Conservation (phyloP, 495 filamentous ascomycete genomes). For the Tuber calosporum region DNA sequence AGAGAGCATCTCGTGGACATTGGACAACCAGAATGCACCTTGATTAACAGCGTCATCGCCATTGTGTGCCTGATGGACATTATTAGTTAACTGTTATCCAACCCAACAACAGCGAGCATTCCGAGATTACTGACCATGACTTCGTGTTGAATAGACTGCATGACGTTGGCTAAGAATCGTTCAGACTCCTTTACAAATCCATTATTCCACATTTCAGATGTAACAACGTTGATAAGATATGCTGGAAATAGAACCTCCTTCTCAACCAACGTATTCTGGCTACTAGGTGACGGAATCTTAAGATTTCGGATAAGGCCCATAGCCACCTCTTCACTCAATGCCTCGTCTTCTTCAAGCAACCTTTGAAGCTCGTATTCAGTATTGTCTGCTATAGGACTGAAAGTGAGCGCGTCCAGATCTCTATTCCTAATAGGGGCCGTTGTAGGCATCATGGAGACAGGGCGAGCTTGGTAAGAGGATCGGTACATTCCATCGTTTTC, state of each 20-base stretch:
- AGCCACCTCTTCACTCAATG: conserved; percentile 89
- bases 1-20: conserved; percentile 99
- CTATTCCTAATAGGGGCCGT: conserved; percentile 44
- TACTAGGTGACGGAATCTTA: conserved; percentile 81
- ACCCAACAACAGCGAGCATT: not conserved
- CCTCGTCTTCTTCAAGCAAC: conserved; percentile 88
- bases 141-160: conserved; percentile 98
- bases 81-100: conserved; percentile 6
- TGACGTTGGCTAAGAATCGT: conserved; percentile 96
- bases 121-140: conserved; percentile 57
- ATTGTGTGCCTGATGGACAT: conserved; percentile 60
- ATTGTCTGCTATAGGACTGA: conserved; percentile 72
- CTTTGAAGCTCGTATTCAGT: conserved; percentile 90
- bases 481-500: conserved; percentile 53
- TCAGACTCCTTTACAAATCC: conserved; percentile 99
- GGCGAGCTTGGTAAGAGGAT: conserved; percentile 84
- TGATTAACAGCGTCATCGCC: conserved; percentile 96
- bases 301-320: conserved; percentile 92
- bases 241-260: conserved; percentile 98
- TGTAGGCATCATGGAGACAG: conserved; percentile 85
- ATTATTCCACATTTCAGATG: conserved; percentile 99
- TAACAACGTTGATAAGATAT: conserved; percentile 97
- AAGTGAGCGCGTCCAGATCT: conserved; percentile 41
- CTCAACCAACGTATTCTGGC: conserved; percentile 79
- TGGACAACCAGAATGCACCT: conserved; percentile 97